Base-by-base conservation (phyloP, 495 filamentous ascomycete genomes). In the Oleoguttula mirabilis region DNA sequence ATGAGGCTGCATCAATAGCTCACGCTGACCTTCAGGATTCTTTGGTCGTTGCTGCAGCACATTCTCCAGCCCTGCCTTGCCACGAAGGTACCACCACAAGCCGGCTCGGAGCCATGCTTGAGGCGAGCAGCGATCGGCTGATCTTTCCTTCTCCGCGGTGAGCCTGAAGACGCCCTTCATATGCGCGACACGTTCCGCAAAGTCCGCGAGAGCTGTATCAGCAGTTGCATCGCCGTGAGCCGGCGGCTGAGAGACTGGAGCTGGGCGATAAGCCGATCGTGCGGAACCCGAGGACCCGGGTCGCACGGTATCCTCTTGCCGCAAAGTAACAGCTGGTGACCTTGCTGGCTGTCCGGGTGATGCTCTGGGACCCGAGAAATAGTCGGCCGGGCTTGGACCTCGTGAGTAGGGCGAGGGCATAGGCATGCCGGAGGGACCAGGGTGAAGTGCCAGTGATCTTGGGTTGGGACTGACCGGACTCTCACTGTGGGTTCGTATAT, bases 11-110 rank as follows among this genome's bases (percentile, higher is more conserved):
- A 41, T 45, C 8, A 64, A 43, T 10, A 56, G 44, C 30, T 60
- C 57, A 62, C 56, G 10, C 50, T 77, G 71, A 6, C 71, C 71
- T 24, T 20, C 25, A 8, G 24, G 31, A 4, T 22, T 6, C 16
- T 22, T 21, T 1, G 8, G 10, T 19, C 32, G 32, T 17, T 48
- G 39, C 23, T 39, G 44, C 31, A 52, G 28, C 41, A 76, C 69
- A 8, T 61, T 63, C 61, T 94, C 86, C 35, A 93, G 64, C 4
- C 73, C 70, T 33, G 75, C 69, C 50, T 84, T 75, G 39, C 84
- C 87, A 25, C 70, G 76, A 44, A 92, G 54, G 52, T 93, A 93
- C 87, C 87, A 94, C 87, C 87, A 94, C 2, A 80, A 58, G 14
- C 75, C 76, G 32, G 75, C 79, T 45, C 79, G 66, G 10, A 82